Base-by-base conservation (phyloP, 805 yeast genomes). In the Metschnikowia vanudenii region DNA sequence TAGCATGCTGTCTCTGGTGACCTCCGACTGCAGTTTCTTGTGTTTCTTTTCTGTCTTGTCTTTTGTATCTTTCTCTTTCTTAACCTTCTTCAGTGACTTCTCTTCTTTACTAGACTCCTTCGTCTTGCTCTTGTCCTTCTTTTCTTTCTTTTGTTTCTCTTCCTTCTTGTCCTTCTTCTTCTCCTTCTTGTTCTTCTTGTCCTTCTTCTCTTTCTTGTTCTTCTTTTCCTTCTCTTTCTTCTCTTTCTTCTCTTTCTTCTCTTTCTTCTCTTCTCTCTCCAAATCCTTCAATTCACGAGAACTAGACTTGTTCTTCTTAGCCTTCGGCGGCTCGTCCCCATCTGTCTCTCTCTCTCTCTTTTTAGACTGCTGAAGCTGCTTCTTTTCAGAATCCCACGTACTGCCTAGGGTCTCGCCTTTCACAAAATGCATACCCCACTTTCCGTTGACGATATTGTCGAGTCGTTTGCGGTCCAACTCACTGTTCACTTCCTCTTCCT, bases 351-450 rank as follows among this genome's bases (percentile, higher is more conserved):
- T 22, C 8, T 22, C 59, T 45, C 56, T 39, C 54, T 55, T 54
- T 40, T 51, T 45, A 51, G 53, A 32, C 46, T 53, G 33, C 6
- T 32, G 8, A 10, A 65, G 46, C 41, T 48, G 47, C 50, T 69
- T 68, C 17, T 57, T 35, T n/a, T 82, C 81, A 1, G 76, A 67
- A 61, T 89, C 91, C 88, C 96, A 84, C 0, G 96, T 87, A 55
- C 96, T 88, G 43, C 79, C 76, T 50, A 92, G 69, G 1, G 84
- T 84, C 38, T 87, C 97, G 4, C 97, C 97, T 59, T 76, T 82
- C 8, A 92, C 85, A 65, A 92, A 92, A 51, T 81, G 80, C 63
- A 92, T 82, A 6, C 97, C 97, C 85, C 91, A 84, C 56, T 81
- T 85, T 13, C 96, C 95, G 58, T 81, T 83, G n/a, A 88, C 72